Evolutionary conservation across 495 filamentous ascomycete genomes (phyloP).

Genomic region (Talaromyces nanjingensis): DNA sequence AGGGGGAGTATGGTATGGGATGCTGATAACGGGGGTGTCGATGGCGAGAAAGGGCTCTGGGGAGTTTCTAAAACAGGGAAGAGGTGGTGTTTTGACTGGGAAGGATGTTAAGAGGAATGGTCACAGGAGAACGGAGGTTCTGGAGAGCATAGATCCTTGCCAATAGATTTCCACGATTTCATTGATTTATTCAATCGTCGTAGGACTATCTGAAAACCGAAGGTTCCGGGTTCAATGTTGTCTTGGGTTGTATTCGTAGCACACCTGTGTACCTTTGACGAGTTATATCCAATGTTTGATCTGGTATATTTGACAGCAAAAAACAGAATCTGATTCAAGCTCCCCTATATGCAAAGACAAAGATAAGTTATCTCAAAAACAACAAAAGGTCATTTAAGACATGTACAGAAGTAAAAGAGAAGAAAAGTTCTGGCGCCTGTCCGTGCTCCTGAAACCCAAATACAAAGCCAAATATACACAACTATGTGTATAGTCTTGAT

Average conservation of each 20-base stretch:
- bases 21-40: constrained; percentile 39
- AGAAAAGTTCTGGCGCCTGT: not conserved
- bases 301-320: not conserved
- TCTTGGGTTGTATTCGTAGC: too few relatives aligned
- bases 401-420: not conserved
- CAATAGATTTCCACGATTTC: too few relatives aligned
- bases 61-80: constrained; percentile 44
- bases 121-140: not conserved
- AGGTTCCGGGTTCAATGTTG: too few relatives aligned
- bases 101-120: not conserved
- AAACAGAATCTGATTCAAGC: not conserved
- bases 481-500: not conserved
- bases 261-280: too few relatives aligned
- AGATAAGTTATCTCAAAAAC: not conserved
- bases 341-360: not conserved
- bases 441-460: not conserved
- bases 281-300: too few relatives aligned
- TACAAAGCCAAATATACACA: not conserved
- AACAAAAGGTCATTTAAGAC: not conserved
- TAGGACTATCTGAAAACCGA: too few relatives aligned
- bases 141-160: not conserved
- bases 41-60: constrained; percentile 46
- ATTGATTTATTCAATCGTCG: too few relatives aligned
- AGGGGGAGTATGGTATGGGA: constrained; percentile 53
- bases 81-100: constrained; percentile 28